Percentiles rank a stretch among this genome's conserved stretches.
Conservation (phyloP, 805 yeast species). For the Saccharomycopsis synnaedendra region DNA sequence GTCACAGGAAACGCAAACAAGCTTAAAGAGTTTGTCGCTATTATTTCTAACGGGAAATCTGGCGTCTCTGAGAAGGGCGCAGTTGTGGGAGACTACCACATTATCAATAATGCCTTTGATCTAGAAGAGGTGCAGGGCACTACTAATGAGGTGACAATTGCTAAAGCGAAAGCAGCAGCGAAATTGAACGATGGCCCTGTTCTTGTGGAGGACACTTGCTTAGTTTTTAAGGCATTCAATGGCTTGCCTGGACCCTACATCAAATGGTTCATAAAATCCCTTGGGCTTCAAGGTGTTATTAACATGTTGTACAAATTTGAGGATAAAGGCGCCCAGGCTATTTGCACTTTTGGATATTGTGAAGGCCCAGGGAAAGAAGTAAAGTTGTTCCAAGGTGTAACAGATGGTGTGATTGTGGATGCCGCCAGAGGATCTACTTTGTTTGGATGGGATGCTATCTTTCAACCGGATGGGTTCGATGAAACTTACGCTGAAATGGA, state of each 20-base stretch:
- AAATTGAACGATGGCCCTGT: slow-evolving; percentile 60
- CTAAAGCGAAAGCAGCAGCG: slow-evolving; percentile 72
- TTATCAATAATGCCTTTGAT: slow-evolving; percentile 62
- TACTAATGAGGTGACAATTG: slow-evolving; percentile 66
- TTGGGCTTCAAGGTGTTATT: slow-evolving; percentile 71
- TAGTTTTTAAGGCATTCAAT: slow-evolving; percentile 70
- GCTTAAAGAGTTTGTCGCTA: slow-evolving; percentile 70
- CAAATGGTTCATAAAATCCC: slow-evolving; percentile 77
- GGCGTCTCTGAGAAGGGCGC: slow-evolving; percentile 19
- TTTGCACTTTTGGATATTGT: slow-evolving; percentile 87
- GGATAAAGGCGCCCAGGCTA: slow-evolving; percentile 76
- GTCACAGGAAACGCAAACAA: slow-evolving; percentile 89
- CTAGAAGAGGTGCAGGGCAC: slow-evolving; percentile 88
- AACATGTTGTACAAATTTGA: slow-evolving; percentile 73
- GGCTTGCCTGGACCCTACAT: slow-evolving; percentile 91
- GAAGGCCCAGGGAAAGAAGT: slow-evolving; percentile 68
- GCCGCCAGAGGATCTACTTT: slow-evolving; percentile 62
- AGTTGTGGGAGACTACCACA: slow-evolving; percentile 35
- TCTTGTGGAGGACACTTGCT: slow-evolving; percentile 89
- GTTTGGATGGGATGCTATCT: slow-evolving; percentile 94
- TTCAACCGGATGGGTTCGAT: slow-evolving; percentile 67
- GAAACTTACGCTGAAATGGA: slow-evolving; percentile 87
- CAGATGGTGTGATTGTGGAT: slow-evolving; percentile 69
- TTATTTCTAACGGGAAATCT: slow-evolving; percentile 37
- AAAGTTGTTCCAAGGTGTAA: slow-evolving; percentile 73